Percentiles rank a stretch among this genome's conserved stretches.
These are phyloP conservation scores for Termitomyces titanicus DNA, from an alignment of 768 basidiomycete species.

Conservation along the genomic window DNA sequence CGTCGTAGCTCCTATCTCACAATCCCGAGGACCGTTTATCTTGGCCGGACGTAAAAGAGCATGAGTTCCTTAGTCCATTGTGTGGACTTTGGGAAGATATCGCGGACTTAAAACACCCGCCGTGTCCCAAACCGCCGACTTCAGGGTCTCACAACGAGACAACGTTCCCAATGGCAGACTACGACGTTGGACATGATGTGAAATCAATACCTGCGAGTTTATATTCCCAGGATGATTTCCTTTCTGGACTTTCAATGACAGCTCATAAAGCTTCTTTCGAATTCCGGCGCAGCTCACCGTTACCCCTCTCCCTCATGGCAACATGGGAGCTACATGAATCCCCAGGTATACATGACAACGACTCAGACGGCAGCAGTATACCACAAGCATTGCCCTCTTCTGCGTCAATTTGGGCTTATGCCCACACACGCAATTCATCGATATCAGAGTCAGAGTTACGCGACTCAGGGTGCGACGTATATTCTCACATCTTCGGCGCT, in stretches of 20 bases:
- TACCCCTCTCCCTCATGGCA: neutral
- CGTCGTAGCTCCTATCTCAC: slow-evolving; percentile 23
- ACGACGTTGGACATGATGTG: neutral
- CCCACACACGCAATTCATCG: neutral
- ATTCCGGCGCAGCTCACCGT: slow-evolving; percentile 3
- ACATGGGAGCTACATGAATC: neutral
- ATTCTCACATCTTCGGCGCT: neutral
- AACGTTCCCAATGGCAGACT: neutral
- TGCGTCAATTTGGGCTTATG: slow-evolving; percentile 18
- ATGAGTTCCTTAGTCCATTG: slow-evolving; percentile 26
- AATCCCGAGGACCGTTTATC: slow-evolving; percentile 22
- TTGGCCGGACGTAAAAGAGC: slow-evolving; percentile 22
- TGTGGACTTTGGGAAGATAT: slow-evolving; percentile 27
- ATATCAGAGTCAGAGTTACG: neutral
- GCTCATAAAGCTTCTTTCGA: neutral
- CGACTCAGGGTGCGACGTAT: slow-evolving; percentile 2
- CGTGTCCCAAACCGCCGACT: slow-evolving; percentile 20
- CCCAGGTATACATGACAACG: neutral
- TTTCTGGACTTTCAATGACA: neutral
- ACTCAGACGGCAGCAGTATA: slow-evolving; percentile 12
- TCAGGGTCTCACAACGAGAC: slow-evolving; percentile 11
- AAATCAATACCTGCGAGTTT: neutral
- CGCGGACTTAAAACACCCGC: slow-evolving; percentile 25
- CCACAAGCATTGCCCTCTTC: slow-evolving; percentile 22
- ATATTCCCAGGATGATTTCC: neutral